These are phyloP conservation scores for Ascoidea asiatica DNA, from an alignment of 805 yeast genomes.

Conservation along the genomic window DNA sequence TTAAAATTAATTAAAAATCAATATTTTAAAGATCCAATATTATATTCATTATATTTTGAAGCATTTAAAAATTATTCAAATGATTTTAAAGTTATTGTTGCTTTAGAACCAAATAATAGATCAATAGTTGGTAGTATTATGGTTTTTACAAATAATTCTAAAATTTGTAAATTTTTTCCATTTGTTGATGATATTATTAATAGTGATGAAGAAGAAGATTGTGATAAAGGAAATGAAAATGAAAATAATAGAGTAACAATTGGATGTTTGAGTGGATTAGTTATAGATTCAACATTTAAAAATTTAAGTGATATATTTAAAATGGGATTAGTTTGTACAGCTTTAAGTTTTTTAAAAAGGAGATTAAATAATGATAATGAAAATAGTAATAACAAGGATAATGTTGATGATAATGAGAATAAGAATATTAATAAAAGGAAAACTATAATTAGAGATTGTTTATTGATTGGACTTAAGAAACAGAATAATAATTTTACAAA, in stretches of 20 bases:
- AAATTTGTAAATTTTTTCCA: conserved; percentile 34
- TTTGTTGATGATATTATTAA: conserved; percentile 29
- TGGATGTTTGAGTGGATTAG: conserved; percentile 41
- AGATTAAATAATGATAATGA: too few relatives aligned
- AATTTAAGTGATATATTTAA: conserved; percentile 40
- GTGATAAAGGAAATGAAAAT: conserved; percentile 4
- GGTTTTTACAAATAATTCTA: conserved; percentile 30
- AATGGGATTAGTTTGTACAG: conserved; percentile 44
- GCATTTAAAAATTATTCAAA: conserved; percentile 11
- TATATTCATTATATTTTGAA: conserved; percentile 14
- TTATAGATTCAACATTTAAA: conserved; percentile 38
- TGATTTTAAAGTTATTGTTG: conserved; percentile 34
- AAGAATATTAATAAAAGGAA: too few relatives aligned
- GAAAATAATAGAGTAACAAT: too few relatives aligned
- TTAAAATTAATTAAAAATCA: conserved; percentile 23
- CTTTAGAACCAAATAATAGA: conserved; percentile 38
- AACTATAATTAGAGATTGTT: too few relatives aligned
- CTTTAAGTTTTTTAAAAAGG: conserved; percentile 31
- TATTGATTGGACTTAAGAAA: too few relatives aligned
- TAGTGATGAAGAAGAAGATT: conserved; percentile 5
- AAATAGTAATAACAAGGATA: too few relatives aligned
- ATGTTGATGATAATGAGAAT: too few relatives aligned
- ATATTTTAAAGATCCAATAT: conserved; percentile 11
- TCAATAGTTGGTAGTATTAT: conserved; percentile 48
- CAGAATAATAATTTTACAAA: too few relatives aligned